Percentiles rank a stretch among this genome's conserved stretches.
These are phyloP conservation scores for Coemansia sp. DNA, from an alignment of 192 early-diverging fungal species.

Conservation along the genomic window DNA sequence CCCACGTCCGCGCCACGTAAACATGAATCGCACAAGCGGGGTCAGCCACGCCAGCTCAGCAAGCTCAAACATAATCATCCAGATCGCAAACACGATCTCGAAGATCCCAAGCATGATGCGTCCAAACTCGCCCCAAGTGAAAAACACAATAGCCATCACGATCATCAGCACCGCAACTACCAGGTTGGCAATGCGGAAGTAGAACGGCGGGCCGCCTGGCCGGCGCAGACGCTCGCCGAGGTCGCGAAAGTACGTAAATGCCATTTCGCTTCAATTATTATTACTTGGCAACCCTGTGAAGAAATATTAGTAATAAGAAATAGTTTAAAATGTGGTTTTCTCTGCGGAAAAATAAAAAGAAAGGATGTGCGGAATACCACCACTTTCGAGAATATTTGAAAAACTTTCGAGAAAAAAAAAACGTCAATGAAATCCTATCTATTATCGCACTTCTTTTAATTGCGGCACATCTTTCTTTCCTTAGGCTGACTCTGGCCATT, in stretches of 20 bases:
- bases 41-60: conserved; percentile 40
- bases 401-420: no score
- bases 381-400: no score
- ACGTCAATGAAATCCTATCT: no score
- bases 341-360: no score
- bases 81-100: conserved; percentile 42
- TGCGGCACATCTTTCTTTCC: background rate
- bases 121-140: conserved; percentile 42
- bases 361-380: no score
- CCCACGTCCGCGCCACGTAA: conserved; percentile 49
- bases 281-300: background rate
- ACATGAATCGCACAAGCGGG: conserved; percentile 49
- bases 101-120: conserved; percentile 51
- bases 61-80: conserved; percentile 48
- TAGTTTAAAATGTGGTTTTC: no score
- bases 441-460: no score
- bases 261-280: conserved; percentile 14
- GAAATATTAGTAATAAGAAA: background rate
- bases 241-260: conserved; percentile 31
- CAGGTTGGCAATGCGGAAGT: conserved; percentile 43
- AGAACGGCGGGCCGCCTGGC: conserved; percentile 50
- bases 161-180: conserved; percentile 47
- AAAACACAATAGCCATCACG: conserved; percentile 38
- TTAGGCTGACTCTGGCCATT: background rate
- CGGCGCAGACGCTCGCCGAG: conserved; percentile 33